Evolutionary conservation across 306 rosid genomes (phyloP).

Genomic region (Prunus fruticosa): DNA sequence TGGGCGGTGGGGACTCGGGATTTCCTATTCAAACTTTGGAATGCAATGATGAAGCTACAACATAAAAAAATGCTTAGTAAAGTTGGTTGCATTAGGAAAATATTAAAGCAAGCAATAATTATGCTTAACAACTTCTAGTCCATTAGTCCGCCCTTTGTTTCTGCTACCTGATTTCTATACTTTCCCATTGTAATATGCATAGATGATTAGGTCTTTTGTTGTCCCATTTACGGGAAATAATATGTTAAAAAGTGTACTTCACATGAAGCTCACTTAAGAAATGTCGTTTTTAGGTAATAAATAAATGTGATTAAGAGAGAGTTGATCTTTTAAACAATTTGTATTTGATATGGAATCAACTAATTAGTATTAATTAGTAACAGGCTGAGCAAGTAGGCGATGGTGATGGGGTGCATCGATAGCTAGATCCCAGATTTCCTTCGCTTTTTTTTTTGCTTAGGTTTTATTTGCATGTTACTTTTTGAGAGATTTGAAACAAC

Average conservation of each 20-base stretch:
- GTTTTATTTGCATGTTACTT: background rate
- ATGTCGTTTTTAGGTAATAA: background rate
- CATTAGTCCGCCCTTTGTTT: constrained; percentile 49
- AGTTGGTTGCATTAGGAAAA: constrained; percentile 15
- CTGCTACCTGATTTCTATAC: constrained; percentile 44
- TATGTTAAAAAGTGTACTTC: background rate
- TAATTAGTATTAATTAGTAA: constrained; percentile 1
- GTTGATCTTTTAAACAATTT: background rate
- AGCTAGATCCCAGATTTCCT: constrained; percentile 28
- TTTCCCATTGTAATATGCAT: constrained; percentile 15
- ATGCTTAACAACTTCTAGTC: constrained; percentile 19
- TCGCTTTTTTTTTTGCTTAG: background rate
- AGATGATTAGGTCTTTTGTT: background rate
- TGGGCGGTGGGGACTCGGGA: constrained; percentile 35
- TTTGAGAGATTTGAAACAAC: constrained; percentile 12
- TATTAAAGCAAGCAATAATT: constrained; percentile 19
- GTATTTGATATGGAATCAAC: background rate
- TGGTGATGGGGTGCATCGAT: background rate
- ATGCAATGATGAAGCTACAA: background rate
- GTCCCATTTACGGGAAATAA: background rate
- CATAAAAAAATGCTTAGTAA: background rate
- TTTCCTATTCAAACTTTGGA: constrained; percentile 2
- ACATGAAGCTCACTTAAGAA: background rate
- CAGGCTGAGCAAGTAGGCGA: constrained; percentile 1
- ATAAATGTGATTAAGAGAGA: constrained; percentile 6